These are phyloP conservation scores for Akanthomyces lecanii DNA, from an alignment of 2,329 filamentous ascomycete genomes.

Conservation along the genomic window DNA sequence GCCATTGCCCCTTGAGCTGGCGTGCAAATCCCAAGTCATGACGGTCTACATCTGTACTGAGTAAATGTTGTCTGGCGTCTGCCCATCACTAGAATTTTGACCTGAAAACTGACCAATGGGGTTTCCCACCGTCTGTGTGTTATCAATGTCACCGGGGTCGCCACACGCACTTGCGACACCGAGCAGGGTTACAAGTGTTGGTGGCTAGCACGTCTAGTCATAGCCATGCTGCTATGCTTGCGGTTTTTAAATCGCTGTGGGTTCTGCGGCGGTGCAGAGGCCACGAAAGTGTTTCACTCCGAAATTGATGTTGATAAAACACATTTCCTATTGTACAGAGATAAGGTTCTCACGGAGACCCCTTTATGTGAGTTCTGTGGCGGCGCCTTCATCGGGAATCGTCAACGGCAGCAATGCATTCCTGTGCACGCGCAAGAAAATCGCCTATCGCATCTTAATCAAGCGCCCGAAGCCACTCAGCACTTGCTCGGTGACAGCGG, in stretches of 20 bases:
- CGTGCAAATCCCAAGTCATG: conserved; percentile 32
- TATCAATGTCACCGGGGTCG: conserved; percentile 26
- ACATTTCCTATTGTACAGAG: neutral
- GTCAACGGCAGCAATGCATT: too few relatives aligned
- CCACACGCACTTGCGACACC: conserved; percentile 7
- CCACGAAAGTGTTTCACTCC: conserved; percentile 15
- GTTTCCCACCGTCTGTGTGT: conserved; percentile 35
- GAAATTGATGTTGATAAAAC: conserved; percentile 12
- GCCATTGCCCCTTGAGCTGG: conserved; percentile 34
- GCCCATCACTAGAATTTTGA: conserved; percentile 28
- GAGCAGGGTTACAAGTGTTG: neutral
- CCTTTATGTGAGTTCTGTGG: neutral
- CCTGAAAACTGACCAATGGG: conserved; percentile 29
- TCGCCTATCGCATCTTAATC: neutral
- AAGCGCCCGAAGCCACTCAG: neutral
- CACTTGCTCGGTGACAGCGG: neutral
- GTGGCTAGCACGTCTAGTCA: conserved; percentile 1
- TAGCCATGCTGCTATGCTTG: neutral
- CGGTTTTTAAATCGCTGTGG: conserved; percentile 10
- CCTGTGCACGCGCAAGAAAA: too few relatives aligned
- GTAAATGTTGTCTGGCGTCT: conserved; percentile 26
- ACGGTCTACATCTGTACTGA: conserved; percentile 24
- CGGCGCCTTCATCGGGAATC: neutral
- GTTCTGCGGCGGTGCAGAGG: conserved; percentile 12
- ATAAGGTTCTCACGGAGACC: neutral